Conservation (phyloP, 2,329 filamentous ascomycete species). For the Diplodia scrobiculata region DNA sequence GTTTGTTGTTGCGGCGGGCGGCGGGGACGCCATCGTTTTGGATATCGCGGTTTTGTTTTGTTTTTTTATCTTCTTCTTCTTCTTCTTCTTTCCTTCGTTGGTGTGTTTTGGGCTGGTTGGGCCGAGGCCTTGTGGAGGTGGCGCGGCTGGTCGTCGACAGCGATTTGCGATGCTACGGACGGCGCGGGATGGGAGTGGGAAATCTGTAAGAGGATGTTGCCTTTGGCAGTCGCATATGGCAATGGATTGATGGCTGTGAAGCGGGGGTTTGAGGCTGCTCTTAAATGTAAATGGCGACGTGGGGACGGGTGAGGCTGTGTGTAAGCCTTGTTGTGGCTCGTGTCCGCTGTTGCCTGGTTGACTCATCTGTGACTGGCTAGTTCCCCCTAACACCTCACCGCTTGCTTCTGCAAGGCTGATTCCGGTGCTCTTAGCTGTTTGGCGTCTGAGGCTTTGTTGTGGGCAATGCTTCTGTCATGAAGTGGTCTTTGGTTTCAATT, state of each 20-base stretch:
- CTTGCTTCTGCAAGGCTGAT: not conserved
- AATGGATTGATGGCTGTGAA: not conserved
- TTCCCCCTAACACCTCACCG: not conserved
- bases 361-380: not conserved
- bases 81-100: not conserved
- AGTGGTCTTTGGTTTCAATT: not conserved
- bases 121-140: not conserved
- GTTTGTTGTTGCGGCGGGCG: not conserved
- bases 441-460: not conserved
- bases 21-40: not conserved
- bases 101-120: not conserved
- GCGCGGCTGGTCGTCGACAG: not conserved
- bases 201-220: not conserved
- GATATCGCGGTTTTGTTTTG: not conserved
- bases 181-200: not conserved
- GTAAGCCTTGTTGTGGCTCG: conserved; percentile 10
- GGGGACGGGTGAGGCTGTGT: conserved; percentile 2
- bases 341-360: conserved; percentile 19
- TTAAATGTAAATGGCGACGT: not conserved
- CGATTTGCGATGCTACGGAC: not conserved
- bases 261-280: not conserved
- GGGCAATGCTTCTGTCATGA: not conserved
- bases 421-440: not conserved
- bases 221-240: not conserved
- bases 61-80: not conserved